Conservation (phyloP, 768 basidiomycete genomes). For the Tulasnella calospora region DNA sequence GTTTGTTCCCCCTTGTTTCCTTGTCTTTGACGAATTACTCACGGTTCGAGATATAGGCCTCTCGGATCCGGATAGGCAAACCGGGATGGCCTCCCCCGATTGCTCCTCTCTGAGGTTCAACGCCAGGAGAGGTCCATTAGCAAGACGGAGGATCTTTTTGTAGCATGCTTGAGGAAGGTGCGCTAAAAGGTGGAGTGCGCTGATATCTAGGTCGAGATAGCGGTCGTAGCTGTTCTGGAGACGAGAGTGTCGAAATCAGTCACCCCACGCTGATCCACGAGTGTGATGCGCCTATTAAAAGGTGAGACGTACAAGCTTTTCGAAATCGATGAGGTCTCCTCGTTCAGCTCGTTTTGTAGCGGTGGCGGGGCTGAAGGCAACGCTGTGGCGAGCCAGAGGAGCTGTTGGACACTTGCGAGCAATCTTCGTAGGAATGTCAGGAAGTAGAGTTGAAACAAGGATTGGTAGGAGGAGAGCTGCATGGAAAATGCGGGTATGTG, state of each 20-base stretch:
- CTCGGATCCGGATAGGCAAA: constrained; percentile 13
- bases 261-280: not conserved
- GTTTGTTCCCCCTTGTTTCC: not conserved
- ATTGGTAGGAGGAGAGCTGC: not conserved
- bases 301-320: not conserved
- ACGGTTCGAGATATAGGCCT: constrained; percentile 12
- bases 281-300: too few species aligned
- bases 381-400: not conserved
- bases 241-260: not conserved
- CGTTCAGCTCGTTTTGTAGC: not conserved
- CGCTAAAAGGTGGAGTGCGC: constrained; percentile 17
- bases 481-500: not conserved
- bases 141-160: constrained; percentile 20
- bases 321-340: not conserved
- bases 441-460: not conserved
- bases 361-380: not conserved
- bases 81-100: constrained; percentile 21
- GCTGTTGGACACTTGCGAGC: not conserved
- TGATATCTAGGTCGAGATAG: constrained; percentile 17
- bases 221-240: not conserved
- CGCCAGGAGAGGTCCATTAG: constrained; percentile 6
- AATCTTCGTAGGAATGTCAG: not conserved
- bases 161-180: constrained; percentile 9
- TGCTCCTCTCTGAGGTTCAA: constrained; percentile 25
- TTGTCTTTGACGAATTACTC: constrained; percentile 13